Evolutionary conservation across 805 yeast genomes (phyloP).

Genomic region (Lachancea kluyveri): DNA sequence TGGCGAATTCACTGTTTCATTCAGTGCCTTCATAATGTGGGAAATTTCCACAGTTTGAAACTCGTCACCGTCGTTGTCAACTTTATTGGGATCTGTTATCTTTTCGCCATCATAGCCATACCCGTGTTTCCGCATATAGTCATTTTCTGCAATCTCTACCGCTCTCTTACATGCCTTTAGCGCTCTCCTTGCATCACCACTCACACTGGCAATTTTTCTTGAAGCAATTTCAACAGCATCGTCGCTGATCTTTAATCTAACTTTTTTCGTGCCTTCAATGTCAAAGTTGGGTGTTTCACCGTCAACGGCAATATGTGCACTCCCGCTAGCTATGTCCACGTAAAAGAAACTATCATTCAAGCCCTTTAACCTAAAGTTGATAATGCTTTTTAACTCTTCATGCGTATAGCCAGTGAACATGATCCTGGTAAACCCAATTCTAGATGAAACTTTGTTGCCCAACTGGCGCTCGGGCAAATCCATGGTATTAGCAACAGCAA

Average conservation of each 20-base stretch:
- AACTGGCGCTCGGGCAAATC: constrained; percentile 88
- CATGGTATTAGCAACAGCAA: constrained; percentile 97
- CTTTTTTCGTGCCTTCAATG: constrained; percentile 17
- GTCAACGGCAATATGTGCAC: constrained; percentile 23
- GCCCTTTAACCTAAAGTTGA: constrained; percentile 58
- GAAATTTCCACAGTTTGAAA: constrained; percentile 55
- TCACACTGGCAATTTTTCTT: constrained; percentile 89
- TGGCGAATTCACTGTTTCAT: constrained; percentile 75
- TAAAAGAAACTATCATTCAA: constrained; percentile 33
- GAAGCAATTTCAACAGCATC: constrained; percentile 91
- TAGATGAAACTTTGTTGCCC: constrained; percentile 82
- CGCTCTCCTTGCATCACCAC: constrained; percentile 96
- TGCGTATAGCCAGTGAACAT: constrained; percentile 86
- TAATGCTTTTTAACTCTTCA: constrained; percentile 69
- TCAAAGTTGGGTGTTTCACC: constrained; percentile 9
- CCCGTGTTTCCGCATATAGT: constrained; percentile 37
- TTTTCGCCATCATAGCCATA: constrained; percentile 24
- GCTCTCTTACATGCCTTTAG: constrained; percentile 84
- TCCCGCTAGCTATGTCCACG: constrained; percentile 33
- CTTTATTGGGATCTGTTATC: constrained; percentile 14
- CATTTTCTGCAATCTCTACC: constrained; percentile 75
- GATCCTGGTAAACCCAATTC: constrained; percentile 82
- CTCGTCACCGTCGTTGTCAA: constrained; percentile 30
- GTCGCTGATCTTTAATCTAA: constrained; percentile 36
- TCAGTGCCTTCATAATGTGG: constrained; percentile 74